These are phyloP conservation scores for Setaria italica DNA, from an alignment of 202 grass and related monocot genomes.

Conservation along the genomic window DNA sequence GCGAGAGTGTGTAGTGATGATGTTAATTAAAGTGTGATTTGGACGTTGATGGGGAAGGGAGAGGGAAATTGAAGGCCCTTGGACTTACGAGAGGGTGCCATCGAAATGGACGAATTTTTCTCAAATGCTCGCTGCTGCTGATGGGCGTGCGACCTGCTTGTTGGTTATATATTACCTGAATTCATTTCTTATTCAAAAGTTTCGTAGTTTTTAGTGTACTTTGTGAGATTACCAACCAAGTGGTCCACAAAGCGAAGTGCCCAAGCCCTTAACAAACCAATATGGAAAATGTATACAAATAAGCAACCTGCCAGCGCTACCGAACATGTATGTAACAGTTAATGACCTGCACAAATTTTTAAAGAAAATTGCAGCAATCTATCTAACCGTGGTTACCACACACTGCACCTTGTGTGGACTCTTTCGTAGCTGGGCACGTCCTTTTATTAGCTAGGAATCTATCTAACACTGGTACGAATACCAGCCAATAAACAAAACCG, in stretches of 20 bases:
- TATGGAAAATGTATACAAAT: not conserved
- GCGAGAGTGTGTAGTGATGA: slow-evolving; percentile 22
- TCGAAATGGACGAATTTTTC: slow-evolving; percentile 3
- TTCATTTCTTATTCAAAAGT: not conserved
- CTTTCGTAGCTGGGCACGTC: not conserved
- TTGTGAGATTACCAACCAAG: not conserved
- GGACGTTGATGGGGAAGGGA: slow-evolving; percentile 36
- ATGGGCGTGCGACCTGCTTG: not conserved
- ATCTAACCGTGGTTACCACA: not conserved
- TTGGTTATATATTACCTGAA: not conserved
- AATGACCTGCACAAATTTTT: not conserved
- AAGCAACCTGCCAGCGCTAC: not conserved
- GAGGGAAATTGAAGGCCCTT: not conserved
- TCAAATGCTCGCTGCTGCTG: not conserved
- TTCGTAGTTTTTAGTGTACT: not conserved
- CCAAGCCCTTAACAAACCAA: not conserved
- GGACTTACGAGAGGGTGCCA: slow-evolving; percentile 38
- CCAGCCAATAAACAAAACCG: not conserved
- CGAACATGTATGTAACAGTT: not conserved
- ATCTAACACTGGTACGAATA: not conserved
- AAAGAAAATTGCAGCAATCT: not conserved
- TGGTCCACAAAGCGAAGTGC: not conserved
- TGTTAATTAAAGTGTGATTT: slow-evolving; percentile 49
- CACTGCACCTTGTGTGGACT: not conserved
- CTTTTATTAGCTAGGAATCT: too few species aligned